A percentile compares a stretch with the other conserved stretches of the same genome.
Conservation (phyloP, 495 filamentous ascomycete genomes). For the Podospora comata region DNA sequence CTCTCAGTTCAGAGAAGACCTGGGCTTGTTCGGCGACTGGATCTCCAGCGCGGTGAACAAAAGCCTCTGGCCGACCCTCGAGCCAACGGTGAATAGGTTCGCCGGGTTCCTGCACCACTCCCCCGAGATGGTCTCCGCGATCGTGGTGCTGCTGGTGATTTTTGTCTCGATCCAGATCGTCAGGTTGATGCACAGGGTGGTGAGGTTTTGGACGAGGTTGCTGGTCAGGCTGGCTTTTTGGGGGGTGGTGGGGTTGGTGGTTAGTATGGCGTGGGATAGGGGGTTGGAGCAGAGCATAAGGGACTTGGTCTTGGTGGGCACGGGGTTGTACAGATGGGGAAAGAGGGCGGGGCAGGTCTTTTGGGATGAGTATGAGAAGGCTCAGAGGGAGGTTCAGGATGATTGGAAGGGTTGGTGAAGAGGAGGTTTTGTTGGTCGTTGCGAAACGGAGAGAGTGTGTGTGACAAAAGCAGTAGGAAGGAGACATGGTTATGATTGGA, state of each 20-base stretch:
- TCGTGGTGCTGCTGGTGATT: neutral
- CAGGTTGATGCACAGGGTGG: conserved; percentile 60
- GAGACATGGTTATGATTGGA: neutral
- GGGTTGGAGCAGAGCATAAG: conserved; percentile 59
- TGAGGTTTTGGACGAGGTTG: conserved; percentile 72
- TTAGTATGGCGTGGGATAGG: conserved; percentile 57
- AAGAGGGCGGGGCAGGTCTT: neutral
- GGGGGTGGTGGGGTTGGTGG: conserved; percentile 48
- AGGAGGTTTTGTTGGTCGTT: no score
- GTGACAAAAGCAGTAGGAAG: neutral
- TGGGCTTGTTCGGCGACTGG: no score
- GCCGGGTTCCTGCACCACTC: neutral
- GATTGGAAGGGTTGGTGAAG: neutral
- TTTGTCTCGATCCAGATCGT: conserved; percentile 51
- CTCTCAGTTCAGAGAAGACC: neutral
- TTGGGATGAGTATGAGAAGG: neutral
- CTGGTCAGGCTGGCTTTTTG: conserved; percentile 58
- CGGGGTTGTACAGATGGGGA: neutral
- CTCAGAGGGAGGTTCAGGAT: neutral
- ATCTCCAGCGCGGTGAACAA: neutral
- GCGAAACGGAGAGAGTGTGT: neutral
- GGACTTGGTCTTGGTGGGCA: conserved; percentile 39
- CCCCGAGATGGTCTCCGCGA: neutral
- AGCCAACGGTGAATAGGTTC: neutral
- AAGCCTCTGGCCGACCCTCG: neutral